phyloP scores from a whole-genome alignment of 306 rosid genomes.

The Cotoneaster glaucophyllus region DNA sequence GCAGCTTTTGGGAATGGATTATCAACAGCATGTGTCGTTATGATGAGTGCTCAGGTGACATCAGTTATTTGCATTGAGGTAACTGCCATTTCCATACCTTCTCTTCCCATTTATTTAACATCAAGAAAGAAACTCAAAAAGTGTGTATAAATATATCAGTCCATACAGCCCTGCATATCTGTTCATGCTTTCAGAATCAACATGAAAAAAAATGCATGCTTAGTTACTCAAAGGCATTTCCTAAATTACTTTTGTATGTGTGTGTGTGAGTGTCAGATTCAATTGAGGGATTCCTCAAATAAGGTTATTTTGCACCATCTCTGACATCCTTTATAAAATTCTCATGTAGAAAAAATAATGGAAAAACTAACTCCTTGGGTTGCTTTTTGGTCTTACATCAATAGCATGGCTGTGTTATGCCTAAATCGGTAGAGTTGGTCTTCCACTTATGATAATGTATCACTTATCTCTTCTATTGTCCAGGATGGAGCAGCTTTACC shows the following conservation, averaged over 20 bases:
- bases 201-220: neutral
- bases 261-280: too few relatives aligned
- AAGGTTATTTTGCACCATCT: neutral
- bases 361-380: neutral
- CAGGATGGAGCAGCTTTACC: slow-evolving; percentile 93
- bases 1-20: slow-evolving; percentile 94
- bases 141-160: neutral
- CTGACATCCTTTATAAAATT: neutral
- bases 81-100: slow-evolving; percentile 17
- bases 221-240: neutral
- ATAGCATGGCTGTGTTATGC: slow-evolving; percentile 3
- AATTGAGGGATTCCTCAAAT: too few relatives aligned
- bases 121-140: neutral
- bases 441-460: slow-evolving; percentile 16
- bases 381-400: neutral
- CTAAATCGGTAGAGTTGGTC: slow-evolving; percentile 7
- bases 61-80: slow-evolving; percentile 94
- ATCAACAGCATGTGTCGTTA: slow-evolving; percentile 89
- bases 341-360: neutral
- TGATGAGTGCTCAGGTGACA: slow-evolving; percentile 89
- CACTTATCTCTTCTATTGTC: slow-evolving; percentile 24
- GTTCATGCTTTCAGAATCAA: neutral
- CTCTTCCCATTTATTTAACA: slow-evolving; percentile 1
- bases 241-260: neutral
- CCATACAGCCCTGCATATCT: neutral